Evolutionary conservation across 2,329 filamentous ascomycete genomes (phyloP).

Genomic region (Fusarium drepaniforme): DNA sequence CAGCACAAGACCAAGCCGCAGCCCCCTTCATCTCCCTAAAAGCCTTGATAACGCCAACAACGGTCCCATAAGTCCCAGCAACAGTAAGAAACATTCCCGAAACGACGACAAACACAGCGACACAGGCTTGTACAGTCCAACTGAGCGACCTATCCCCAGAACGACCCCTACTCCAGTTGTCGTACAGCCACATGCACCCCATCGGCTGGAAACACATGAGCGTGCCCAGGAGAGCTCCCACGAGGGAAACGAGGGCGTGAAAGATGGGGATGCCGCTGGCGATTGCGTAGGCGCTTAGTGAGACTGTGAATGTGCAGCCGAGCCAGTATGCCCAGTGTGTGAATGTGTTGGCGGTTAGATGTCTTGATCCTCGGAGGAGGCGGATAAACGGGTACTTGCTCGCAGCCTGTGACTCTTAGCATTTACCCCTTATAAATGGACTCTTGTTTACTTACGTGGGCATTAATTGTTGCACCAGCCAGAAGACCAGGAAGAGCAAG

Average conservation of each 20-base stretch:
- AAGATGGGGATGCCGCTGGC: slow-evolving; percentile 42
- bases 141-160: background rate
- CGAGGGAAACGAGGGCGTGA: slow-evolving; percentile 42
- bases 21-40: slow-evolving; percentile 53
- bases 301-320: slow-evolving; percentile 42
- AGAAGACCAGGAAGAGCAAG: slow-evolving; percentile 47
- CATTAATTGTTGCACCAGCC: slow-evolving; percentile 42
- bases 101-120: slow-evolving; percentile 22
- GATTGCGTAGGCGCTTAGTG: slow-evolving; percentile 46
- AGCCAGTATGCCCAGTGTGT: slow-evolving; percentile 49
- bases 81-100: slow-evolving; percentile 55
- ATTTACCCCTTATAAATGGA: background rate
- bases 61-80: slow-evolving; percentile 58
- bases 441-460: slow-evolving; percentile 31
- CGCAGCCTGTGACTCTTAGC: background rate
- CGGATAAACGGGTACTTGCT: slow-evolving; percentile 35
- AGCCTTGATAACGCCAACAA: slow-evolving; percentile 50
- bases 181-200: slow-evolving; percentile 46
- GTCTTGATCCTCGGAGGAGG: slow-evolving; percentile 45
- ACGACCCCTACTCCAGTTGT: slow-evolving; percentile 41
- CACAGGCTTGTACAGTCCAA: slow-evolving; percentile 31
- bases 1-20: slow-evolving; percentile 55
- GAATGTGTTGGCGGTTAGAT: slow-evolving; percentile 44
- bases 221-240: slow-evolving; percentile 46
- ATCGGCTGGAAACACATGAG: slow-evolving; percentile 47